Evolutionary conservation across 2,329 filamentous ascomycete species (phyloP), one percentile per base, ranked within the genome.

Genomic region (Ilyonectria mors-panacis): DNA sequence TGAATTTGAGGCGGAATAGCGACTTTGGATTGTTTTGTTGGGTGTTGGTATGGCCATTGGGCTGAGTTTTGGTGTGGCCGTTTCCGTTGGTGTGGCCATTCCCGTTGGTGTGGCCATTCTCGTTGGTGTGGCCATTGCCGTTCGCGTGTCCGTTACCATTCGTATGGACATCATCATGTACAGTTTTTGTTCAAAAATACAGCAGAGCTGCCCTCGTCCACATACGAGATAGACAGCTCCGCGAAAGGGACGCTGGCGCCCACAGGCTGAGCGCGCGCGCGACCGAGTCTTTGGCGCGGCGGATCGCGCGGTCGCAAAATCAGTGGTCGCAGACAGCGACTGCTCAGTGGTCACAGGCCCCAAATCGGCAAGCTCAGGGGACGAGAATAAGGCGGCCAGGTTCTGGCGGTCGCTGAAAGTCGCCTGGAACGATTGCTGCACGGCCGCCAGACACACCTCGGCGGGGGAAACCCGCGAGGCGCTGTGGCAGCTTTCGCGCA

Each of bases 221-320:
- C 39, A 10, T 45, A 62, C 17, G 59, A 47, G 28, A 62, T 44
- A 42, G 30, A 53, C 17, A 62, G 50, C 59, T 62, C 59, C 2
- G 39, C 37, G 50, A 39, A 55, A 23, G 50, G 50, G 26, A 37
- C 39, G 35, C 30, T 48, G 13, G 59, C 50, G 48, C 26, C 26
- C 13, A 39, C n/a, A 55, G 59, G 9, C 28, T 47, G 59, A 55
- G 48, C 59, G 17, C 21, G 50, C 21, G 50, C 10, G 50, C 50
- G 28, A 62, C 59, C 19, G 59, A 62, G 50, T 62, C 59, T 28
- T 62, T 62, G 19, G 59, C 59, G 15, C 59, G 50, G 37, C 59
- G 59, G 37, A 62, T 50, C 23, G 59, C 23, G 59, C 59, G 12
- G 39, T 44, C 28, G 50, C 26, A 39, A 62, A 62, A 39, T 54